Evolutionary conservation across 208 protist genomes (phyloP).

Genomic region (Wallacemonas sp.): DNA sequence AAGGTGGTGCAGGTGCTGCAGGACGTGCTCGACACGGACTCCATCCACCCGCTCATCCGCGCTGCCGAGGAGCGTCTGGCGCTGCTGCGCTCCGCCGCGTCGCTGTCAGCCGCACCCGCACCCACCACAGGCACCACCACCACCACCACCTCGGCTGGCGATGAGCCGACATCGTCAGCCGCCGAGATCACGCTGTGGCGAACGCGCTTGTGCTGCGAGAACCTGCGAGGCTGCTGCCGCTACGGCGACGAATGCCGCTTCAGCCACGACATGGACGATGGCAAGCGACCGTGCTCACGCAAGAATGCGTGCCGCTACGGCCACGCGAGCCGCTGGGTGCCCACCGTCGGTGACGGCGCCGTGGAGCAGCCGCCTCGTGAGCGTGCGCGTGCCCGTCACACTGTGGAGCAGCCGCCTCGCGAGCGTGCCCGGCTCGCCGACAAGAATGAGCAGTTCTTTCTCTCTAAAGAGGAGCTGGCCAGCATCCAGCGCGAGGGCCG

Average conservation of each 20-base stretch:
- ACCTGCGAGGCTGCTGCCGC: slow-evolving; percentile 46
- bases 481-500: slow-evolving; percentile 17
- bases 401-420: slow-evolving; percentile 1
- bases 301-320: slow-evolving; percentile 56
- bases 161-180: neutral
- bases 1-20: slow-evolving; percentile 71
- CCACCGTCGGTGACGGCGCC: slow-evolving; percentile 30
- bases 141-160: neutral
- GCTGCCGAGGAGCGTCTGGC: slow-evolving; percentile 64
- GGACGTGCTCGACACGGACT: slow-evolving; percentile 73
- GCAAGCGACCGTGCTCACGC: slow-evolving; percentile 63
- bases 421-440: slow-evolving; percentile 3
- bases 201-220: slow-evolving; percentile 70
- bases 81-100: slow-evolving; percentile 1
- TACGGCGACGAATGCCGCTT: slow-evolving; percentile 51
- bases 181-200: slow-evolving; percentile 66
- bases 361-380: slow-evolving; percentile 4
- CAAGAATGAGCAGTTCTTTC: slow-evolving; percentile 13
- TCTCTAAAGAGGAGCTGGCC: slow-evolving; percentile 17
- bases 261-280: slow-evolving; percentile 73
- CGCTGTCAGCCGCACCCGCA: neutral
- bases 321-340: slow-evolving; percentile 65
- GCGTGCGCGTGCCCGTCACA: too few species aligned
- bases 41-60: slow-evolving; percentile 68
- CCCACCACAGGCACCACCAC: neutral